Evolutionary conservation across 768 basidiomycete genomes (phyloP), one percentile per base, ranked within the genome.

Genomic region (Suillus weaverae): DNA sequence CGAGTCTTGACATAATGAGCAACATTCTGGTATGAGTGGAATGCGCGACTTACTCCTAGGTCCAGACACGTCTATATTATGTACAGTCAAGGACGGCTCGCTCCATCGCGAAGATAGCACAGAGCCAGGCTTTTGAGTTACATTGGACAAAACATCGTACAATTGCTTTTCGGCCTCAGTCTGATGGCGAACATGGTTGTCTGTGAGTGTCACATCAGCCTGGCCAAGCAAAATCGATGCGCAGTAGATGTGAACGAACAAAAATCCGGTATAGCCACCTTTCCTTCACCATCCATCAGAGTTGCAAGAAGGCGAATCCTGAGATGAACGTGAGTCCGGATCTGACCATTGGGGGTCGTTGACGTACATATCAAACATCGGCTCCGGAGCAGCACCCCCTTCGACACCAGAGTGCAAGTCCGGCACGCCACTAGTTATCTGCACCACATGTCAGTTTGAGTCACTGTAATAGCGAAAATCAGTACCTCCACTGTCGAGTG

Each of bases 381-480:
- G 96, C 76, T 99, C 97, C 3, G 80, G 79, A 2, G 88, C 84
- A 1, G 87, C 91, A 18, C 97, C 97, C 38, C 97, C 97, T 71
- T 97, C 94, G 10, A 98, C 84, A 66, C 97, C 97, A 18, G 94
- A 95, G 75, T 99, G 97, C 50, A 93, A 81, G 74, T 98, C 97
- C 0, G 91, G 90, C 14, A 84, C 81, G 35, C 83, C 77, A 67
- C 86, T 93, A 5, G 84, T 84, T 63, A 98, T 88, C 88, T 93
- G 65, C 30, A 39, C 46, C 26, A 33, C 1, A 18, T 66, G 13
- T 56, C 9, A 62, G 53, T 38, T 1, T 20, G 39, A 18, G 50
- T 39, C 5, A 13, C 22, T 0, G 7, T 1, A n/a, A 14, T 39
- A 57, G n/a, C 3, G 44, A 20, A 7, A 30, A 38, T 48, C 55